Evolutionary conservation across 805 yeast genomes (phyloP), one percentile per base, ranked within the genome.

Genomic region (Millerozyma acaciae): DNA sequence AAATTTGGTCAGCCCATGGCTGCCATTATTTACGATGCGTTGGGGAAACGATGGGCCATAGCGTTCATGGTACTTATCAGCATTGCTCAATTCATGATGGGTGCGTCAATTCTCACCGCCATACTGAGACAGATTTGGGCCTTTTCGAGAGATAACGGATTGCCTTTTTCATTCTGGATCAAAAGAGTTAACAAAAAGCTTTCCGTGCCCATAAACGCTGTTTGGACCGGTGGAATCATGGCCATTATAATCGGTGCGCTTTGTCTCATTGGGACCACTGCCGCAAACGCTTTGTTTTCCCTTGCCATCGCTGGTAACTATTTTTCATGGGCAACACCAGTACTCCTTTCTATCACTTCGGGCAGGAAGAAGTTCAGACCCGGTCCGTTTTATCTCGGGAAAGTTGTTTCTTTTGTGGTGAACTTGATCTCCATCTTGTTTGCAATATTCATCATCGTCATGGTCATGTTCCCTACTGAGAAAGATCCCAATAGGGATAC

Each of bases 351-450:
- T 35, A 55, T 73, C 32, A 64, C 76, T 1, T 59, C 59, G 20
- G 76, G 75, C 24, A 60, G 58, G 34, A 56, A 60, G n/a, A 56
- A 68, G 25, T 76, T 77, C 44, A 60, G 47, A 6, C 85, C 85
- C 1, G 88, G 87, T 6, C 75, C 75, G 4, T 81, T 80, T 50
- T 73, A 73, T 48, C 45, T 78, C 25, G 88, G 88, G 18, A 56
- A 60, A 13, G 35, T 57, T 19, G 50, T 62, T 53, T 68, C 78
- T 8, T 67, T 68, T 21, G 49, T 55, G 9, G 48, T 74, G 22
- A 70, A 72, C 21, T 57, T 70, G 58, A 49, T 69, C 15, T 65
- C 82, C 0, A 42, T 52, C 12, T 19, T 39, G 6, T 60, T 55
- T 45, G 50, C 54, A 23, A 41, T 37, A 6, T 60, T 54, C 30